These are phyloP conservation scores for Penicillium paxilli DNA, from an alignment of 495 filamentous ascomycete species.

Conservation along the genomic window DNA sequence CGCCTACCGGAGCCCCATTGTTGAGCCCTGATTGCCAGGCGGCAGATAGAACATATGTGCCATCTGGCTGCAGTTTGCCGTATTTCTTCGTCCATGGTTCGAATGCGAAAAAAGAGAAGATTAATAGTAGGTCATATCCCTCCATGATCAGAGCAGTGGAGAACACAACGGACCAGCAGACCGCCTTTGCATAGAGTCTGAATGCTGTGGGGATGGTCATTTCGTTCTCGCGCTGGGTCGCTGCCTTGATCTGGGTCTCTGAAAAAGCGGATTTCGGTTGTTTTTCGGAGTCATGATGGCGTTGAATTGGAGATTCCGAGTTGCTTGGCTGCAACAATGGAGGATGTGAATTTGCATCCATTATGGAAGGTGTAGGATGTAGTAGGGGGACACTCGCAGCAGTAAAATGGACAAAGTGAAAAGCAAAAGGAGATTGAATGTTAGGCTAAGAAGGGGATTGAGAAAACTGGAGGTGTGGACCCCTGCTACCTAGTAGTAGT, in stretches of 20 bases:
- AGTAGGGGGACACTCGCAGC: too few relatives aligned
- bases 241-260: neutral
- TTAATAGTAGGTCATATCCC: constrained; percentile 39
- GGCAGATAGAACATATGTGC: constrained; percentile 37
- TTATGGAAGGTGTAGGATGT: too few relatives aligned
- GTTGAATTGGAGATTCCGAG: neutral
- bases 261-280: neutral
- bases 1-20: constrained; percentile 57
- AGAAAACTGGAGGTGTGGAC: too few relatives aligned
- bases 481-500: too few relatives aligned
- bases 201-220: neutral
- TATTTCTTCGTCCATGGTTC: constrained; percentile 12
- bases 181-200: constrained; percentile 33
- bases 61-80: constrained; percentile 25
- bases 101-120: constrained; percentile 27
- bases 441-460: too few relatives aligned
- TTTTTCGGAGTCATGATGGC: neutral
- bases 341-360: neutral
- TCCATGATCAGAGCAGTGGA: constrained; percentile 43
- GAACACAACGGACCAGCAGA: constrained; percentile 37
- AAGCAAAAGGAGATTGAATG: neutral
- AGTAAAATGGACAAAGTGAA: too few relatives aligned
- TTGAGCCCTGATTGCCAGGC: constrained; percentile 64
- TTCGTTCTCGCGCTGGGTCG: neutral
- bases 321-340: neutral